Base-by-base conservation (phyloP, 495 filamentous ascomycete species). In the Darksidea phi region DNA sequence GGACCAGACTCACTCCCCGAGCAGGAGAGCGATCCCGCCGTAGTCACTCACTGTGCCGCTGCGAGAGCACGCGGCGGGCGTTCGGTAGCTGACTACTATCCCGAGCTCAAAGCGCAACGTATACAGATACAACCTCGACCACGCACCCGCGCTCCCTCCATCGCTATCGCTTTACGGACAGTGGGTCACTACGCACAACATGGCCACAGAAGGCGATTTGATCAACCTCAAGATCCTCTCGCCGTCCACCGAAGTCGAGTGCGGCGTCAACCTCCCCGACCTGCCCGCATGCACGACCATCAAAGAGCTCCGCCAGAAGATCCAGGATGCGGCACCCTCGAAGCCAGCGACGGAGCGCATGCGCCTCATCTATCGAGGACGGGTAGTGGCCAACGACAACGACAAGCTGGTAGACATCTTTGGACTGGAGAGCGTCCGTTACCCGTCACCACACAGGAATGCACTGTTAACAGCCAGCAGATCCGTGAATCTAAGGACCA, bases 301-400 rank as follows among this genome's bases (percentile, higher is more conserved):
- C 10, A 67, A 51, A 47, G 65, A 74, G 45, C 63, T 75, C 10
- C 73, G 71, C 43, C 36, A 64, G 37, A 63, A 59, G 28, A 75
- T 78, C 55, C 61, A 67, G 34, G 51, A 70, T 43, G 43, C 45
- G 5, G 45, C 76, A 1, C 54, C 74, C 3, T 67, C 64, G 0
- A 57, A 57, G 24, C 75, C 75, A 7, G 38, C 70, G 7, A 57
- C 66, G 13, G 74, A 76, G 28, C 64, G 74, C 28, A 75, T 76
- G 64, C 62, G 75, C 28, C 52, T 78, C 15, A 75, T 78, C 12
- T 73, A 76, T 47, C 62, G 67, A 25, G 76, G 76, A 12, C 48
- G 72, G 47, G 67, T 74, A 41, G 58, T 78, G 24, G 63, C 69
- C 1, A 67, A 69, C 25, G 68, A 76, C 18, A 59, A 63, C 8